A percentile compares a stretch with the other conserved stretches of the same genome.
Evolutionary conservation across 83 land plant species (phyloP).

Genomic region (Picea mariana): DNA sequence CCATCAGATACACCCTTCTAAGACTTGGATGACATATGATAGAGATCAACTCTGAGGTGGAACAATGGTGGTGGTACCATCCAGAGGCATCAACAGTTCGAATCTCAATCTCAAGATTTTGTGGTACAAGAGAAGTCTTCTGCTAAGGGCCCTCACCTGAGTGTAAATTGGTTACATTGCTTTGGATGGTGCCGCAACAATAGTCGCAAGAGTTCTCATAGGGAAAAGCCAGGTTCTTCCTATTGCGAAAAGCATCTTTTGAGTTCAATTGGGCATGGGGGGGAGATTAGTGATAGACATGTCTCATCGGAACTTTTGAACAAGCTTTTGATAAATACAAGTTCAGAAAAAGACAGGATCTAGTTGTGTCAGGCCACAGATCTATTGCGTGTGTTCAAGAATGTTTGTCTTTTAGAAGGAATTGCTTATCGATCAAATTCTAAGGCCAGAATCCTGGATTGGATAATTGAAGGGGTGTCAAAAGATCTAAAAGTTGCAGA

Average conservation of each 20-base stretch:
- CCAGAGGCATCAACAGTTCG: constrained; percentile 1
- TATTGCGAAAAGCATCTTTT: constrained; percentile 89
- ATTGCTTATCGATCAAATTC: constrained; percentile 30
- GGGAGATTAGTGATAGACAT: constrained; percentile 61
- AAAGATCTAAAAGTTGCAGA: constrained; percentile 46
- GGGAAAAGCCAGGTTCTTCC: constrained; percentile 64
- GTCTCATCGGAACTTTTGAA: constrained; percentile 53
- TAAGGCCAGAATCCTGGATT: constrained; percentile 44
- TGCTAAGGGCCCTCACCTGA: neutral
- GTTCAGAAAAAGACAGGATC: constrained; percentile 40
- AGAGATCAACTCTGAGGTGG: neutral
- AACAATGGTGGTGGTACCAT: neutral
- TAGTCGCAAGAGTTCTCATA: constrained; percentile 58
- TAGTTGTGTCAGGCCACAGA: constrained; percentile 60
- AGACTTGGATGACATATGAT: neutral
- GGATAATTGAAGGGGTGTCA: constrained; percentile 57
- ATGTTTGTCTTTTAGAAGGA: constrained; percentile 49
- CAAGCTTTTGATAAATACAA: constrained; percentile 39
- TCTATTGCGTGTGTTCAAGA: constrained; percentile 67
- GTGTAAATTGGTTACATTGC: constrained; percentile 37
- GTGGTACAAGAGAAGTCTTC: constrained; percentile 9
- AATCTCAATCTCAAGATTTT: constrained; percentile 13
- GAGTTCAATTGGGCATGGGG: constrained; percentile 57
- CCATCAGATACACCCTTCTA: neutral
- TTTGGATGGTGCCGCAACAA: constrained; percentile 51